phyloP scores from a whole-genome alignment of 2,329 filamentous ascomycete genomes.

The Hymenoscyphus repandus region DNA sequence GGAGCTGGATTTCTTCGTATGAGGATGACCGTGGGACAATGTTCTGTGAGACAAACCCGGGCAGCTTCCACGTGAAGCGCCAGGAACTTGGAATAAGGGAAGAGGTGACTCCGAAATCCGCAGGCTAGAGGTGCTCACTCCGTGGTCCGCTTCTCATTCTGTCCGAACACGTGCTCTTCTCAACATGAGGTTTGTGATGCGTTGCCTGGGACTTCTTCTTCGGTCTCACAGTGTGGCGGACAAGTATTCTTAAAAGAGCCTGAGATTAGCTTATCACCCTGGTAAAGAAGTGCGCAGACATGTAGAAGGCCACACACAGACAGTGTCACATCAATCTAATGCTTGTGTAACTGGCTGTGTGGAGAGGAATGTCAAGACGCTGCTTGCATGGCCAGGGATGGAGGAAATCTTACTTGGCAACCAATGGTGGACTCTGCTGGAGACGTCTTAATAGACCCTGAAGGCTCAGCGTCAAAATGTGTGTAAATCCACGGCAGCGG shows the following conservation, averaged over 20 bases:
- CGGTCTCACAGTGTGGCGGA: conserved; percentile 6
- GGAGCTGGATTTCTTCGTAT: neutral
- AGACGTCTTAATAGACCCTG: conserved; percentile 1
- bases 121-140: too few species aligned
- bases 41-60: too few species aligned
- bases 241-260: conserved; percentile 12
- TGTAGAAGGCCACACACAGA: neutral
- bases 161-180: conserved; percentile 2
- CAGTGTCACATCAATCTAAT: conserved; percentile 10
- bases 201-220: neutral
- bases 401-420: conserved; percentile 1
- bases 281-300: conserved; percentile 2
- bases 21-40: too few species aligned
- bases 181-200: neutral
- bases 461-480: neutral
- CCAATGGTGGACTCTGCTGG: too few species aligned
- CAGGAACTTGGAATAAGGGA: too few species aligned
- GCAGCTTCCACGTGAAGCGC: too few species aligned
- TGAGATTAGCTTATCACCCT: conserved; percentile 12
- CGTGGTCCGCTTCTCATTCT: neutral
- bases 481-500: conserved; percentile 5
- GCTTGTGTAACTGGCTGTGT: conserved; percentile 12
- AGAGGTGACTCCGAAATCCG: too few species aligned
- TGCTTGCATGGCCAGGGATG: conserved; percentile 8
- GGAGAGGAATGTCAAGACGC: conserved; percentile 4